These are phyloP conservation scores for Penicillium hordei DNA, from an alignment of 2,329 filamentous ascomycete species.

Conservation along the genomic window DNA sequence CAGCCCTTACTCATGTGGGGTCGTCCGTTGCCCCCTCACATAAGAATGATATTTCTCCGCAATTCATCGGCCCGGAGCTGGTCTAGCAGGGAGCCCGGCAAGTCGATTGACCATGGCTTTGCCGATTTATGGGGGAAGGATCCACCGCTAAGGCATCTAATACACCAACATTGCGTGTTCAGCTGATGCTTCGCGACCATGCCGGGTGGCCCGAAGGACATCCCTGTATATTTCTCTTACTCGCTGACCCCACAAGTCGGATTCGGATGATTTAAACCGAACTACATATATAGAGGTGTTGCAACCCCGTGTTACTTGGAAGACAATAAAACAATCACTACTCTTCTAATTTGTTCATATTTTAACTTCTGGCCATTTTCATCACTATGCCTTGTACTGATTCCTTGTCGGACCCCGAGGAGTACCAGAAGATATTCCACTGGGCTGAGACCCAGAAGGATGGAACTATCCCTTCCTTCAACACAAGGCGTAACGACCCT, in stretches of 20 bases:
- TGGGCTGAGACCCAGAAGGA: constrained; percentile 63
- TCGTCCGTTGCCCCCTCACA: not conserved
- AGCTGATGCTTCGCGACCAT: constrained; percentile 8
- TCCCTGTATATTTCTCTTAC: not conserved
- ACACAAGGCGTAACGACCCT: constrained; percentile 54
- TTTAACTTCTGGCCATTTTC: not conserved
- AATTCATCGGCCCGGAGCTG: not conserved
- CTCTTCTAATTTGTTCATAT: not conserved
- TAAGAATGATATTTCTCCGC: constrained; percentile 1
- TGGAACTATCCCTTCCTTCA: constrained; percentile 56
- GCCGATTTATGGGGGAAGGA: constrained; percentile 21
- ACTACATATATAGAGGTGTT: not conserved
- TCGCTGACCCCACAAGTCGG: constrained; percentile 2
- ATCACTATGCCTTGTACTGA: constrained; percentile 29
- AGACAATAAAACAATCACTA: not conserved
- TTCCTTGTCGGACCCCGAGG: constrained; percentile 31
- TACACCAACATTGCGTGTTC: not conserved
- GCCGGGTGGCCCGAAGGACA: constrained; percentile 1
- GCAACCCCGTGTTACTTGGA: not conserved
- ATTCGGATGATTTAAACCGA: not conserved
- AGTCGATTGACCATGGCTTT: constrained; percentile 20
- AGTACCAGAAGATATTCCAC: constrained; percentile 55
- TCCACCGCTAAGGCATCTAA: not conserved
- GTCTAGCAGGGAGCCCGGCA: constrained; percentile 24
- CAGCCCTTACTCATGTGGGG: constrained; percentile 38